Evolutionary conservation across 1,284 basidiomycete genomes (phyloP).

Genomic region (Sutorius eximius): DNA sequence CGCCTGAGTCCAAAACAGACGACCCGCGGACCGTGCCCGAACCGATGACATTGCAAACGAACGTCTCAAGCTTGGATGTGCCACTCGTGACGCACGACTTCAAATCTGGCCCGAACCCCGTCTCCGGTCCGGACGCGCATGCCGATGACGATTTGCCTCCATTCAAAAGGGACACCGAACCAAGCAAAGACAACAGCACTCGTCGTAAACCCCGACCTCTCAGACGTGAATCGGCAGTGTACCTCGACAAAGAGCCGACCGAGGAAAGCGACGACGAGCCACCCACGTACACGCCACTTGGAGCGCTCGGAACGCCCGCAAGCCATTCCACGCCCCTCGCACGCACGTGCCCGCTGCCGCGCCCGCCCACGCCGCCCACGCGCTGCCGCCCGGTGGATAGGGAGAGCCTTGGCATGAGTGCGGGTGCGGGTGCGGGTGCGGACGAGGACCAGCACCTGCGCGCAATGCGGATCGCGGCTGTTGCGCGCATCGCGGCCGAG

Average conservation of each 20-base stretch:
- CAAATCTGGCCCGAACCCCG: too few relatives aligned
- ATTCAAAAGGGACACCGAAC: not conserved
- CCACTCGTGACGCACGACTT: not conserved
- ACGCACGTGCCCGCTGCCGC: too few relatives aligned
- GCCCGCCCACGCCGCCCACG: too few relatives aligned
- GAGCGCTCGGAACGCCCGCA: not conserved
- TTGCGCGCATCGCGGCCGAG: too few relatives aligned
- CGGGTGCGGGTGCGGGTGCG: too few relatives aligned
- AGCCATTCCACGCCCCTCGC: too few relatives aligned
- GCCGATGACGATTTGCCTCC: not conserved
- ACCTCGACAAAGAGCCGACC: not conserved
- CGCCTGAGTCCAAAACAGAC: not conserved
- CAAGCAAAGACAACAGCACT: not conserved
- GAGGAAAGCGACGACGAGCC: slow-evolving; percentile 3
- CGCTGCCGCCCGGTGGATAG: too few relatives aligned
- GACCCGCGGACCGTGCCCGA: not conserved
- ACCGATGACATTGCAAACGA: not conserved
- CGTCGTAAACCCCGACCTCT: not conserved
- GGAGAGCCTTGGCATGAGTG: too few relatives aligned
- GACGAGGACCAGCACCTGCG: too few relatives aligned
- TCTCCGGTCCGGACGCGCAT: not conserved
- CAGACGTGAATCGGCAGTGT: not conserved
- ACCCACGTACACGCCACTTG: not conserved
- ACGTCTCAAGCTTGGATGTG: not conserved
- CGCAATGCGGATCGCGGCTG: too few relatives aligned